These are phyloP conservation scores for Plasmopara muralis DNA, from an alignment of 352 stramenopile species.

Conservation along the genomic window DNA sequence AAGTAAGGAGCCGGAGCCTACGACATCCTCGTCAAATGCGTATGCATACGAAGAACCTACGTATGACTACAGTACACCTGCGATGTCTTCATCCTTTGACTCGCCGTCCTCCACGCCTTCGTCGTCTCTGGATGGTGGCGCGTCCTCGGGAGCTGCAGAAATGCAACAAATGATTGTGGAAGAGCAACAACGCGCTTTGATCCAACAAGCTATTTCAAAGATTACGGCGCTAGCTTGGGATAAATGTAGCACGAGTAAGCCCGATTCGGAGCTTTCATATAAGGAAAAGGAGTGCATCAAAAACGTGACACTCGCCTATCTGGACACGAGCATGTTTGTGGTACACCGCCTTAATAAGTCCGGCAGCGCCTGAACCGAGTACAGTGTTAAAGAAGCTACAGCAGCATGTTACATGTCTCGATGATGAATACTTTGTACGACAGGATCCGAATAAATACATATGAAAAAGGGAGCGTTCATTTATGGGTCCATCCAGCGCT, in stretches of 20 bases:
- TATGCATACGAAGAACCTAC: slow-evolving; percentile 68
- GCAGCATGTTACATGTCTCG: too few species aligned
- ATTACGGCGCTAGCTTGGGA: slow-evolving; percentile 86
- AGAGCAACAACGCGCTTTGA: slow-evolving; percentile 82
- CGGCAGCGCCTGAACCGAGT: slow-evolving; percentile 22
- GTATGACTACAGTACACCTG: slow-evolving; percentile 63
- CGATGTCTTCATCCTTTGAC: slow-evolving; percentile 25
- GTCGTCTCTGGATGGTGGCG: slow-evolving; percentile 12
- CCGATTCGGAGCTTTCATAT: slow-evolving; percentile 74
- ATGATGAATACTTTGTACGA: too few species aligned
- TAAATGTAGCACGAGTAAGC: slow-evolving; percentile 83
- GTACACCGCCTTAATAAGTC: slow-evolving; percentile 80
- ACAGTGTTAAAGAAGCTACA: too few species aligned
- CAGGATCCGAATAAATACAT: too few species aligned
- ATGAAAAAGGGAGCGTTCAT: too few species aligned
- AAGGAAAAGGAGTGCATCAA: slow-evolving; percentile 82
- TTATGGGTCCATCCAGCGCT: too few species aligned
- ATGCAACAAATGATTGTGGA: slow-evolving; percentile 81
- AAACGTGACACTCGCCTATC: slow-evolving; percentile 82
- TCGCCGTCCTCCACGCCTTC: slow-evolving; percentile 25
- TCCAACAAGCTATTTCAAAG: slow-evolving; percentile 86
- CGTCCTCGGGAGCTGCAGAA: slow-evolving; percentile 41
- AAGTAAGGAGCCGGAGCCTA: slow-evolving; percentile 46
- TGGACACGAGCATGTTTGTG: slow-evolving; percentile 85
- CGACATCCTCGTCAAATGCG: slow-evolving; percentile 29